These are phyloP conservation scores for Linum tenue DNA, from an alignment of 345 rosid genomes.

Conservation along the genomic window DNA sequence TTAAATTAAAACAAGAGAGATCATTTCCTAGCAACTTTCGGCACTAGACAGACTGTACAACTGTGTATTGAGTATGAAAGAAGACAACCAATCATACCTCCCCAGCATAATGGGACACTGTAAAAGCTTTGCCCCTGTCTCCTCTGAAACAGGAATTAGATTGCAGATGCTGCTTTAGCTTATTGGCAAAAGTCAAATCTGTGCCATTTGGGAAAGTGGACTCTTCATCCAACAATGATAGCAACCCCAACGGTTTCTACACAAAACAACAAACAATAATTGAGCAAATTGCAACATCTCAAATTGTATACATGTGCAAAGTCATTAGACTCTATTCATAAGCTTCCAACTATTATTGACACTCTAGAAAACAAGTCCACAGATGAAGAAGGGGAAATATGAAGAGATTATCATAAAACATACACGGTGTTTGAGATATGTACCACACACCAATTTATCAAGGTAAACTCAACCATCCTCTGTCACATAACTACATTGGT, in stretches of 20 bases:
- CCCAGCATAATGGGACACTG: conserved; percentile 89
- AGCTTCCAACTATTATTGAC: not conserved
- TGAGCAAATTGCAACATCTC: not conserved
- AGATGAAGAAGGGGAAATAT: too few relatives aligned
- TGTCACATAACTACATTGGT: not conserved
- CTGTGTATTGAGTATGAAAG: not conserved
- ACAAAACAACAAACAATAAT: not conserved
- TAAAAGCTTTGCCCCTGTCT: conserved; percentile 56
- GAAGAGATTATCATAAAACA: not conserved
- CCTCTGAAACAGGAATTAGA: conserved; percentile 1
- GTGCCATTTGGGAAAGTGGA: conserved; percentile 9
- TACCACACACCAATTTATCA: not conserved
- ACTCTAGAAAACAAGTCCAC: not conserved
- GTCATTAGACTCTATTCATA: not conserved
- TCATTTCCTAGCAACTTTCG: not conserved
- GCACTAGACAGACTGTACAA: not conserved
- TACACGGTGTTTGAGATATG: not conserved
- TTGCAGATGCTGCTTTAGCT: conserved; percentile 2
- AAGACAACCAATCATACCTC: conserved; percentile 40
- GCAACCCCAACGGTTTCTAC: conserved; percentile 3
- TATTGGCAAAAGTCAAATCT: not conserved
- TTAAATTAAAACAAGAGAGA: not conserved
- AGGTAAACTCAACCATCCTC: not conserved
- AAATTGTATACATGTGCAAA: not conserved
- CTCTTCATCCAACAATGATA: conserved; percentile 7